Evolutionary conservation across 1,284 basidiomycete species (phyloP).

Genomic region (Sphaerobolus stellatus): DNA sequence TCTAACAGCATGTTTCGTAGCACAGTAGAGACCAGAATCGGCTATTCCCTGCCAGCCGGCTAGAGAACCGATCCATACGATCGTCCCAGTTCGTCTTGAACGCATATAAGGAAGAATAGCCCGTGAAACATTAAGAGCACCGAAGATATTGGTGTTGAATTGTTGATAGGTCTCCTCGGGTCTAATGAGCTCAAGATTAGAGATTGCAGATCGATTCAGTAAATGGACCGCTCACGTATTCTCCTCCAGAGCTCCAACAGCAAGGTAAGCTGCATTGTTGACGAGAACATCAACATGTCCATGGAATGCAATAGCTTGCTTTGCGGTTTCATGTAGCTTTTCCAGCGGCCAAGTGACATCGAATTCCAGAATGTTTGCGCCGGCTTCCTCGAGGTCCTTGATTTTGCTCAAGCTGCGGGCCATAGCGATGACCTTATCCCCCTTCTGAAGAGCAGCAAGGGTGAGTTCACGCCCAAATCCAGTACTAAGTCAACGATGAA

Average conservation of each 20-base stretch:
- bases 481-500: background rate
- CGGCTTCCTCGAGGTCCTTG: conserved; percentile 22
- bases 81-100: conserved; percentile 16
- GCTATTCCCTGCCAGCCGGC: conserved; percentile 18
- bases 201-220: background rate
- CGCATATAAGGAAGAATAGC: conserved; percentile 26
- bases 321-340: conserved; percentile 1
- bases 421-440: conserved; percentile 55
- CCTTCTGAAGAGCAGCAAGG: conserved; percentile 44
- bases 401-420: conserved; percentile 30
- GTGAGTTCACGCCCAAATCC: background rate
- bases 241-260: conserved; percentile 25
- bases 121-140: conserved; percentile 20
- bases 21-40: conserved; percentile 33
- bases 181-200: background rate
- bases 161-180: background rate
- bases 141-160: conserved; percentile 23
- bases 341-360: conserved; percentile 28
- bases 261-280: background rate
- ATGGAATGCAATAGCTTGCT: background rate
- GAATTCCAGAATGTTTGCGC: conserved; percentile 28
- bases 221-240: conserved; percentile 29
- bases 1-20: conserved; percentile 37
- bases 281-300: background rate
- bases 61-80: conserved; percentile 31